Base-by-base conservation (phyloP, 768 basidiomycete species). In the Trametes sanguinea region DNA sequence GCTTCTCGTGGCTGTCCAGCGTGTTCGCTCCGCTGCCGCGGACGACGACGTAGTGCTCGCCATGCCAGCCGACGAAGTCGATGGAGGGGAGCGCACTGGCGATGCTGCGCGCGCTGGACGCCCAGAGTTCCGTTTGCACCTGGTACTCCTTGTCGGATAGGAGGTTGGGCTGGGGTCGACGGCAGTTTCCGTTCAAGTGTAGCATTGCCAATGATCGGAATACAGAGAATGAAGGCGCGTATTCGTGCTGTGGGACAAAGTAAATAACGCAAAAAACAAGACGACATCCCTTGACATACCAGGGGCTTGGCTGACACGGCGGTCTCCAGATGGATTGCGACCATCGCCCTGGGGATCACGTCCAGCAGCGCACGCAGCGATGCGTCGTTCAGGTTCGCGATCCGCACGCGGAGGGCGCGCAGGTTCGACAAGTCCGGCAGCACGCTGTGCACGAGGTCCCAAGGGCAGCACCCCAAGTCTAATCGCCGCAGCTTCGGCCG, bases 61-160 rank as follows among this genome's bases (percentile, higher is more conserved):
- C 84, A 71, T 88, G 84, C 86, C 86, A 88, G n/a, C 87, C 87
- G 1, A 88, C 71, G 63, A 87, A 88, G 72, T 88, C 87, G 33
- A 88, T 68, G 29, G 79, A 78, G 4, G 81, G 82, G 0, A 88
- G 65, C 30, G 72, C 70, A 3, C 73, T 70, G 1, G 86, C 85
- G 55, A 88, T 78, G 64, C 76, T 77, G 32, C 81, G 75, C 50
- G 81, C 84, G 56, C 74, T 77, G 33, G 78, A 76, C 40, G 77
- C 74, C 85, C 86, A 87, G 17, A 79, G 53, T 29, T 84, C 83
- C 4, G 84, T 85, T 68, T 87, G 83, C 17, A 83, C 67, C 62
- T 77, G 78, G 61, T 81, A 84, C 44, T 86, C 84, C 66, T 84
- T 85, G 67, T 85, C 85, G 2, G 80, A 81, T 76, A 85, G 80